These are phyloP conservation scores for Pulveroboletus sp. DNA, from an alignment of 768 basidiomycete species.

Conservation along the genomic window DNA sequence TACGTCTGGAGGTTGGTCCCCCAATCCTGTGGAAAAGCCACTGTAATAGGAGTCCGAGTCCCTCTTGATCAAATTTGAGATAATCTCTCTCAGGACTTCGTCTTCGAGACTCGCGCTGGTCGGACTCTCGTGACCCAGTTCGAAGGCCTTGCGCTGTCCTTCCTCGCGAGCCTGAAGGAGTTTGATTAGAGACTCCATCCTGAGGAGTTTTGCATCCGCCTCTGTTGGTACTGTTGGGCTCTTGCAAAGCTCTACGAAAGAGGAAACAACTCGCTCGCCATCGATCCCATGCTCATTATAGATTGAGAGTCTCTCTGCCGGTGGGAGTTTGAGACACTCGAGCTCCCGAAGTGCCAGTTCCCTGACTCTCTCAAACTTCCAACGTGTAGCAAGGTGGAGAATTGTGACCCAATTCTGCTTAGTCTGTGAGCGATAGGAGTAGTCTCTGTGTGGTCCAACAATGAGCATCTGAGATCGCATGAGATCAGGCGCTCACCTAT, in stretches of 20 bases:
- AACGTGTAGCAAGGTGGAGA: constrained; percentile 50
- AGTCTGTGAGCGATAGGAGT: constrained; percentile 47
- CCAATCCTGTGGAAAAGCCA: constrained; percentile 17
- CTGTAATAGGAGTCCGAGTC: constrained; percentile 13
- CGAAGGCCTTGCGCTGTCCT: constrained; percentile 34
- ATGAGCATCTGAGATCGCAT: no score
- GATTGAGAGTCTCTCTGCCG: constrained; percentile 51
- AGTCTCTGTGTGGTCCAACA: constrained; percentile 38
- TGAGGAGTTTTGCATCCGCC: constrained; percentile 52
- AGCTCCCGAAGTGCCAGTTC: constrained; percentile 53
- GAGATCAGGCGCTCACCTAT: constrained; percentile 37
- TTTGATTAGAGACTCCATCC: constrained; percentile 50
- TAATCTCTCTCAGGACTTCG: constrained; percentile 28
- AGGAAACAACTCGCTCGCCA: constrained; percentile 44
- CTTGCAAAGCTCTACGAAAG: constrained; percentile 51
- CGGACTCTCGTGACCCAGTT: constrained; percentile 28
- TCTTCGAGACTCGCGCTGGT: constrained; percentile 32
- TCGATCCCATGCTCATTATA: constrained; percentile 55
- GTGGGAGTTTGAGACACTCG: constrained; percentile 41
- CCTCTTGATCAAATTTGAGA: constrained; percentile 30
- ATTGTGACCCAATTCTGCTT: constrained; percentile 53
- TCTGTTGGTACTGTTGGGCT: constrained; percentile 48
- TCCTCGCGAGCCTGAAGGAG: constrained; percentile 55
- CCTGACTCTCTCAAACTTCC: constrained; percentile 52
- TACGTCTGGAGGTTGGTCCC: constrained; percentile 15